phyloP scores from a whole-genome alignment of 179 eudicot genomes.

The Vitellaria paradoxa region DNA sequence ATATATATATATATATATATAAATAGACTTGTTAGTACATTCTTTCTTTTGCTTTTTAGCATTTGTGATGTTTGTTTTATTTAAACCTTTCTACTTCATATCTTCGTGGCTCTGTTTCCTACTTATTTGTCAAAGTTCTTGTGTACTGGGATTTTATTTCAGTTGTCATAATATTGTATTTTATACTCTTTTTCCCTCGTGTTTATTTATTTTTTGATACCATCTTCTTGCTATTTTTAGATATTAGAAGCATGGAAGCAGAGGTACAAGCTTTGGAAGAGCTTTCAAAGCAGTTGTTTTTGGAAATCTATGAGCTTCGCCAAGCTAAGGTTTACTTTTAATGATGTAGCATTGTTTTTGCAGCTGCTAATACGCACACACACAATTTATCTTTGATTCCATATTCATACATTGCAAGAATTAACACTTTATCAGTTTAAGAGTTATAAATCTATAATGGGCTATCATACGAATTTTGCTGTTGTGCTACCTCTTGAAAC shows the following conservation, averaged over 20 bases:
- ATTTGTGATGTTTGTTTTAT: no score
- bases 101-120: background rate
- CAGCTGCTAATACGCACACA: background rate
- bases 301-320: conserved; percentile 97
- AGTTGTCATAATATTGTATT: background rate
- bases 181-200: background rate
- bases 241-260: conserved; percentile 75
- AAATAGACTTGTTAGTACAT: no score
- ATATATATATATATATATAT: no score
- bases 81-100: background rate
- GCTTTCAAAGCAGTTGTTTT: conserved; percentile 88
- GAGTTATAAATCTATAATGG: background rate
- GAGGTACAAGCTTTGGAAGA: conserved; percentile 95
- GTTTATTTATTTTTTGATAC: background rate
- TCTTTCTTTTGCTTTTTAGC: no score
- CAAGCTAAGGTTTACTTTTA: conserved; percentile 79
- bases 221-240: conserved; percentile 28
- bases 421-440: background rate
- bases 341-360: conserved; percentile 9
- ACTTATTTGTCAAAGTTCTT: background rate
- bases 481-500: background rate
- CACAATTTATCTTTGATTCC: background rate
- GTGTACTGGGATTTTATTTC: background rate
- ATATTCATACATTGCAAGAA: background rate
- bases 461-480: background rate